Evolutionary conservation across 164 flowering plant species (phyloP).

Genomic region (Liquidambar formosana): DNA sequence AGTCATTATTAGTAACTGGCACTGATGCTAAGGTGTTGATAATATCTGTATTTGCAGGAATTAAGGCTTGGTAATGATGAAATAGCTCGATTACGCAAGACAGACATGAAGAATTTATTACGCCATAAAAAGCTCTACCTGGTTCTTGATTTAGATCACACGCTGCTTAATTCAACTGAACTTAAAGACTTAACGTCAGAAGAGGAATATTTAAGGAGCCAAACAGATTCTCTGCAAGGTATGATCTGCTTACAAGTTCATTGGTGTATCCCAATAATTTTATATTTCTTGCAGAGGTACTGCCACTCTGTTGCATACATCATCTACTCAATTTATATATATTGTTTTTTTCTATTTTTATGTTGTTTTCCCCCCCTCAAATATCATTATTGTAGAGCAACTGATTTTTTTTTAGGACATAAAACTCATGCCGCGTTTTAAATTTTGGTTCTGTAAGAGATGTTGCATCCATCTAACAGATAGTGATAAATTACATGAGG

Average conservation of each 20-base stretch:
- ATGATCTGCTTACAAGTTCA: neutral
- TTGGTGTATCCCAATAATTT: neutral
- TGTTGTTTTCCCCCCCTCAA: too few relatives aligned
- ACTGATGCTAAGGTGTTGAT: neutral
- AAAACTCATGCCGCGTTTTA: too few relatives aligned
- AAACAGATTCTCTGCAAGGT: slow-evolving; percentile 59
- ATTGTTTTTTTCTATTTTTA: neutral
- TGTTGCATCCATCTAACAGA: too few relatives aligned
- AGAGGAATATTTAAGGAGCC: slow-evolving; percentile 60
- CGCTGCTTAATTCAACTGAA: slow-evolving; percentile 73
- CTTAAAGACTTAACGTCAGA: slow-evolving; percentile 45
- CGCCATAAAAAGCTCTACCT: slow-evolving; percentile 61
- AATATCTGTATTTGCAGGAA: slow-evolving; percentile 40
- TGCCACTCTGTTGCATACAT: too few relatives aligned
- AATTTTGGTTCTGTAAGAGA: too few relatives aligned
- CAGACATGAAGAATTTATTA: slow-evolving; percentile 51
- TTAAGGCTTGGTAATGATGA: slow-evolving; percentile 68
- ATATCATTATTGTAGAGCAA: too few relatives aligned
- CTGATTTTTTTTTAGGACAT: too few relatives aligned
- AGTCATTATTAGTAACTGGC: neutral
- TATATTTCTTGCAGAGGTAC: too few relatives aligned
- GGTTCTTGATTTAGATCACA: slow-evolving; percentile 86
- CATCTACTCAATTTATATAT: too few relatives aligned
- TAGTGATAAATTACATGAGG: too few relatives aligned
- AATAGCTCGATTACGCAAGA: slow-evolving; percentile 54